Conservation (phyloP, 148 eudicot genomes). For the Rhododendron simsii region DNA sequence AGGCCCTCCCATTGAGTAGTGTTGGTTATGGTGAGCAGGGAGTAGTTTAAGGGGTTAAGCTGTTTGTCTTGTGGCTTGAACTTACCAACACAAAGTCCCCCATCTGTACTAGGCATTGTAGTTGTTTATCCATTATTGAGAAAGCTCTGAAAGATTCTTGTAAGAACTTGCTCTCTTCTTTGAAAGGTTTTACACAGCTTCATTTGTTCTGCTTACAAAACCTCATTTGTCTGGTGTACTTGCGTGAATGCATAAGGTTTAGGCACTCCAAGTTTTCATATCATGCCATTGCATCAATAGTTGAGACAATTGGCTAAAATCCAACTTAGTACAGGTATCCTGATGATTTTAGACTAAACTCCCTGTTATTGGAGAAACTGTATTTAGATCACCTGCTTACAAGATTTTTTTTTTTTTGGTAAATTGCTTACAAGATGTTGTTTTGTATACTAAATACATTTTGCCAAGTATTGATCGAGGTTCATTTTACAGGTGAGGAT, state of each 20-base stretch:
- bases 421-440: not conserved
- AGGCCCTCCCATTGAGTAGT: not conserved
- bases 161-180: not conserved
- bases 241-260: not conserved
- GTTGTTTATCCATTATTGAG: not conserved
- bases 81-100: not conserved
- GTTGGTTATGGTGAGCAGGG: no score
- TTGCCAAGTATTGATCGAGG: conserved; percentile 13
- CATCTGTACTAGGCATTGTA: not conserved
- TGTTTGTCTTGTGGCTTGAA: not conserved
- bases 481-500: conserved; percentile 63
- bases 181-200: not conserved
- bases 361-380: not conserved
- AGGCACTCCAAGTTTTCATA: no score
- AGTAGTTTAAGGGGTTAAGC: no score
- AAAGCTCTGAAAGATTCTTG: not conserved
- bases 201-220: not conserved
- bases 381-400: not conserved
- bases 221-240: not conserved
- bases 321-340: not conserved
- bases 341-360: no score
- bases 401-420: not conserved
- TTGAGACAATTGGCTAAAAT: not conserved
- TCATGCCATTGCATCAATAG: not conserved
- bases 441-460: not conserved